Percentiles rank a stretch among this genome's conserved stretches.
These are phyloP conservation scores for Phytophthora ohioensis DNA, from an alignment of 352 stramenopile genomes.

Conservation along the genomic window DNA sequence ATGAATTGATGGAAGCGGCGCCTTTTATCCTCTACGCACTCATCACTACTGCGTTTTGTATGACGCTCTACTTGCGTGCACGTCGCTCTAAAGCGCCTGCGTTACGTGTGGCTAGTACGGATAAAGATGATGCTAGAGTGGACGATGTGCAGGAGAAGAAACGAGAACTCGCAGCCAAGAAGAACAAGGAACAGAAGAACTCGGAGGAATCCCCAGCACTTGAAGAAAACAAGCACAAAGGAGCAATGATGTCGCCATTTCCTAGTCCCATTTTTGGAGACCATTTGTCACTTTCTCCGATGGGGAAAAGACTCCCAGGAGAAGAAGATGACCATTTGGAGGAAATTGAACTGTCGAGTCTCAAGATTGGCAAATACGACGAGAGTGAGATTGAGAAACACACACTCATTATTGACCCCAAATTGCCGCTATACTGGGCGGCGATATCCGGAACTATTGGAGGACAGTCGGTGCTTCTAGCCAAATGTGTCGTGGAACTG, in stretches of 20 bases:
- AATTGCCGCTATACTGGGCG: conserved; percentile 88
- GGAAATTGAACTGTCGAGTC: conserved; percentile 60
- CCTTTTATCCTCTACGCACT: conserved; percentile 87
- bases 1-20: conserved; percentile 80
- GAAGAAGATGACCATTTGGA: conserved; percentile 69
- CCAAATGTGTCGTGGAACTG: conserved; percentile 88
- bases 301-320: conserved; percentile 40
- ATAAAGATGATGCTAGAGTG: conserved; percentile 58
- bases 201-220: conserved; percentile 39
- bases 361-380: conserved; percentile 67
- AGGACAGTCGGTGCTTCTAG: conserved; percentile 83
- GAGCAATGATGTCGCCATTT: conserved; percentile 84
- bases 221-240: conserved; percentile 39
- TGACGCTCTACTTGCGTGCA: conserved; percentile 86
- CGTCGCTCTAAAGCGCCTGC: conserved; percentile 82
- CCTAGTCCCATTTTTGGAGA: conserved; percentile 73
- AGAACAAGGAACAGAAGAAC: conserved; percentile 26
- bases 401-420: conserved; percentile 86
- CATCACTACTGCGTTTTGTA: conserved; percentile 82
- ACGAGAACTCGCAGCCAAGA: conserved; percentile 50
- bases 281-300: conserved; percentile 54
- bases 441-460: conserved; percentile 87
- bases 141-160: conserved; percentile 70
- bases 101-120: conserved; percentile 66
- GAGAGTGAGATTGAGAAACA: conserved; percentile 85